Evolutionary conservation across 1,284 basidiomycete species (phyloP).

Genomic region (Fomitiporia mediterranea): DNA sequence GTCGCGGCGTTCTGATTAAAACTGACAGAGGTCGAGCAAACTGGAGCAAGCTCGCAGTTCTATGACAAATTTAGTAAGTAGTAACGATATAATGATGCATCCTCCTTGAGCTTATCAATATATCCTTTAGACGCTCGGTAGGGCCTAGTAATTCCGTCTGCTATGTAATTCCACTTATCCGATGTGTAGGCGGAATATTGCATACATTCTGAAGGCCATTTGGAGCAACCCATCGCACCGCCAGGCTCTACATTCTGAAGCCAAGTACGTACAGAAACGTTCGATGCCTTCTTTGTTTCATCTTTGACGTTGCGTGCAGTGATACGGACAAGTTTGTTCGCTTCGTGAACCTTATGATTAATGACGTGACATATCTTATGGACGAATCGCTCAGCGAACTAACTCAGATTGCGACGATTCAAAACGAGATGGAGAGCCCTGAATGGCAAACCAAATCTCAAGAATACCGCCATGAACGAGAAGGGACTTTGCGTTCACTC

Average conservation of each 20-base stretch:
- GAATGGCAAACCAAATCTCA: slow-evolving; percentile 63
- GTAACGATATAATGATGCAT: slow-evolving; percentile 22
- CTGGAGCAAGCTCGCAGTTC: slow-evolving; percentile 96
- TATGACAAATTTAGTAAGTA: slow-evolving; percentile 94
- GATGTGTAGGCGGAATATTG: slow-evolving; percentile 67
- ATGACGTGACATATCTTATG: slow-evolving; percentile 97
- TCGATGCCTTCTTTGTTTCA: not conserved
- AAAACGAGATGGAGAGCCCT: slow-evolving; percentile 78
- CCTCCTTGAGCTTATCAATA: not conserved
- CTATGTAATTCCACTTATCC: slow-evolving; percentile 22
- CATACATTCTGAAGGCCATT: slow-evolving; percentile 79
- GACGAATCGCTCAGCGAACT: slow-evolving; percentile 94
- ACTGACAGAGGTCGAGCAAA: slow-evolving; percentile 86
- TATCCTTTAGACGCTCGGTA: slow-evolving; percentile 50
- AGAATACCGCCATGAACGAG: slow-evolving; percentile 81
- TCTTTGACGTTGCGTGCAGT: slow-evolving; percentile 37
- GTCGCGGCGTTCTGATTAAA: slow-evolving; percentile 4
- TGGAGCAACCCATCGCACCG: slow-evolving; percentile 89
- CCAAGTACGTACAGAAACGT: slow-evolving; percentile 47
- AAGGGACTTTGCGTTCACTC: slow-evolving; percentile 70
- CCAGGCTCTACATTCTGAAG: slow-evolving; percentile 74
- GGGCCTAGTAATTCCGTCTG: slow-evolving; percentile 7
- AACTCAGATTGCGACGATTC: slow-evolving; percentile 82
- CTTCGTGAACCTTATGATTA: slow-evolving; percentile 98
- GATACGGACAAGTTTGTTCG: slow-evolving; percentile 89